A percentile compares a stretch with the other conserved stretches of the same genome.
Evolutionary conservation across 2,329 filamentous ascomycete species (phyloP).

Genomic region (Verticillium zaregamsianum): DNA sequence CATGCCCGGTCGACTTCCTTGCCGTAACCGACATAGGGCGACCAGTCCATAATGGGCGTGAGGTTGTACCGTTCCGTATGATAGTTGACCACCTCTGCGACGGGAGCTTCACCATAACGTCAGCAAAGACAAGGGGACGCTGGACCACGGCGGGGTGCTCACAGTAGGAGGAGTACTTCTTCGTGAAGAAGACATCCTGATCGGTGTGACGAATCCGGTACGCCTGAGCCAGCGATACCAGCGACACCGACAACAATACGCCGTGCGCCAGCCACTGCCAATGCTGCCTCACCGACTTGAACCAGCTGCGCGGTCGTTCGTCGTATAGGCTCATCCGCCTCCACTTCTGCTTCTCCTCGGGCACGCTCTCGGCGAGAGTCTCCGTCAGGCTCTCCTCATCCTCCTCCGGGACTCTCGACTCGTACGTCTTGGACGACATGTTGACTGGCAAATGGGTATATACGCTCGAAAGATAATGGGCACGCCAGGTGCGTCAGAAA

Average conservation of each 20-base stretch:
- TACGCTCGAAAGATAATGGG: background rate
- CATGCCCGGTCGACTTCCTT: conserved; percentile 54
- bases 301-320: conserved; percentile 16
- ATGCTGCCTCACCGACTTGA: conserved; percentile 20
- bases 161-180: conserved; percentile 42
- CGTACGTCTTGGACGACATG: conserved; percentile 12
- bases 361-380: conserved; percentile 5
- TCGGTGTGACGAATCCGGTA: conserved; percentile 31
- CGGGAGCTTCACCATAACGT: conserved; percentile 34
- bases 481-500: conserved; percentile 10
- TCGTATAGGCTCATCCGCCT: conserved; percentile 15
- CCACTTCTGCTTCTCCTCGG: conserved; percentile 4
- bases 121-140: background rate
- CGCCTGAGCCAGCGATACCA: conserved; percentile 35
- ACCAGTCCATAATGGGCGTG: conserved; percentile 36
- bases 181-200: conserved; percentile 26
- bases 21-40: conserved; percentile 51
- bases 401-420: conserved; percentile 13
- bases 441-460: conserved; percentile 1
- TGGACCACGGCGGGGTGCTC: conserved; percentile 14
- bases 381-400: conserved; percentile 14
- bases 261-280: conserved; percentile 37
- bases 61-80: conserved; percentile 45
- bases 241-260: conserved; percentile 32
- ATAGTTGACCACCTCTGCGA: conserved; percentile 42